phyloP scores from a whole-genome alignment of 2,329 filamentous ascomycete genomes.

The Penicillium sp. region DNA sequence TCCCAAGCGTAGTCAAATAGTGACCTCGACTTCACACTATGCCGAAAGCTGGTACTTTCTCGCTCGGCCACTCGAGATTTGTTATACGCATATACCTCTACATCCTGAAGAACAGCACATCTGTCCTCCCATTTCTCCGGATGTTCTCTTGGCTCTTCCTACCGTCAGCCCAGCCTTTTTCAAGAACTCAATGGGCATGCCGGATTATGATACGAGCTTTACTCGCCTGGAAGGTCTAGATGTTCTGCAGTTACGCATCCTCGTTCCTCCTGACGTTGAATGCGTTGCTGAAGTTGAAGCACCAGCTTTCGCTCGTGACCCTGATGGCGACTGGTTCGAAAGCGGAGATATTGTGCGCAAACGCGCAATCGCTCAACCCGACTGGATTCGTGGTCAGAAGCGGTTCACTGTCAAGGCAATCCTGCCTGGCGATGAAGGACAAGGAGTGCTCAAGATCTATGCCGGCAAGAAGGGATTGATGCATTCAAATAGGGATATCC shows the following conservation, averaged over 20 bases:
- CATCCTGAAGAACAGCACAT: constrained; percentile 88
- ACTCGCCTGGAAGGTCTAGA: constrained; percentile 86
- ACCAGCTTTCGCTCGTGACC: constrained; percentile 71
- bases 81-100: constrained; percentile 92
- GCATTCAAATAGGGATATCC: constrained; percentile 96
- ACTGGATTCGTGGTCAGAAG: constrained; percentile 85
- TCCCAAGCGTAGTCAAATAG: constrained; percentile 73
- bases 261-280: constrained; percentile 85
- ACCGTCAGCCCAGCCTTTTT: constrained; percentile 86
- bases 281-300: constrained; percentile 89
- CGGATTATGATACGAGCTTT: constrained; percentile 86
- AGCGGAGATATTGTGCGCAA: constrained; percentile 83
- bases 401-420: constrained; percentile 91
- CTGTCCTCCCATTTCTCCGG: constrained; percentile 79
- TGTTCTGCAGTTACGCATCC: constrained; percentile 83
- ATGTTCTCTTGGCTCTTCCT: constrained; percentile 80
- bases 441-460: constrained; percentile 83
- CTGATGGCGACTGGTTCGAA: constrained; percentile 89
- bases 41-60: constrained; percentile 95
- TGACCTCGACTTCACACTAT: constrained; percentile 61
- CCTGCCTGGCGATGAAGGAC: constrained; percentile 85
- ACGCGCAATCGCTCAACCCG: constrained; percentile 81
- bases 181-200: constrained; percentile 71
- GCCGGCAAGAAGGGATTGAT: constrained; percentile 92
- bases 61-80: constrained; percentile 79